Evolutionary conservation across 1,284 basidiomycete genomes (phyloP), one percentile per base, ranked within the genome.

Genomic region (Boletus albobrunnescens): DNA sequence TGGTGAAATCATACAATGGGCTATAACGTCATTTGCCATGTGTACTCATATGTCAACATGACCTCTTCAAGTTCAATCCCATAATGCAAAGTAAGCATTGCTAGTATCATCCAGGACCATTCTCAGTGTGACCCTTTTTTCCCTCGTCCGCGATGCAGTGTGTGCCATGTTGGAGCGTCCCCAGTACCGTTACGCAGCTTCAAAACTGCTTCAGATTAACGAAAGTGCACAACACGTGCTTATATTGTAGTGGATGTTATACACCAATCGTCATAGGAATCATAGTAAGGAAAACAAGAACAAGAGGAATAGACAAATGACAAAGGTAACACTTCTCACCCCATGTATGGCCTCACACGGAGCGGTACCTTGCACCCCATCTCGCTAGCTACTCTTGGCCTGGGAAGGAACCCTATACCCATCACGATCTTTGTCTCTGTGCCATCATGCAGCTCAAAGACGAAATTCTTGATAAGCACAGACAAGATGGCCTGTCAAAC

Each of bases 391-490:
- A 78, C 55, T 44, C 67, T 70, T 3, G 77, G 77, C 19, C 76
- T 57, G 2, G 67, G 64, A 11, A 77, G 51, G 12, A 75, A 50
- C 0, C 65, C 68, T 13, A 59, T 58, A 17, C 65, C 64, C 13
- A 55, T 52, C 36, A 64, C 69, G 24, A 78, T 67, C 55, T 65
- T 59, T 4, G 72, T 73, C 6, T 64, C 53, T 0, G 61, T 56
- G 0, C 75, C 74, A 49, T 71, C 67, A 0, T 61, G 66, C 17
- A 75, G 54, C 47, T 75, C 72, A 52, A 78, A 77, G 0, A 56
- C 53, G 56, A 71, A 78, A 52, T 72, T 68, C 41, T 68, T 67
- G 44, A 77, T 66, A 14, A 79, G 59, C 5, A 75, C 71, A 0
- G 69, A 69, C 9, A 79, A 49, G 0, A 73, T 69, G 1, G 72